Base-by-base conservation (phyloP, 2,329 filamentous ascomycete genomes). In the Colletotrichum sp. region DNA sequence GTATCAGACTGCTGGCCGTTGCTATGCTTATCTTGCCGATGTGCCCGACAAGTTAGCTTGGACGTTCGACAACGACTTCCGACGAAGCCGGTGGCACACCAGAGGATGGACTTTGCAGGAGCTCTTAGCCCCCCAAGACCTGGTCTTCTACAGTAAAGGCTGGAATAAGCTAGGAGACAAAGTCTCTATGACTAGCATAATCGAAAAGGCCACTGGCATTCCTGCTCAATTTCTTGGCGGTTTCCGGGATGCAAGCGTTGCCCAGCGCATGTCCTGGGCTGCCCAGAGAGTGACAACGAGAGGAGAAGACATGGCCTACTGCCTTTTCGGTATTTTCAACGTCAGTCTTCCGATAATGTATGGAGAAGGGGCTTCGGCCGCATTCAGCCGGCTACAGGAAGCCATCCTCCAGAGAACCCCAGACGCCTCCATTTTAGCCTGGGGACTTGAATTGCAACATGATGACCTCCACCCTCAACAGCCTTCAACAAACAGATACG, bases 401-500 rank as follows among this genome's bases (percentile, higher is more conserved):
- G 44, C 9, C 9, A 49, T 21, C 3, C 44, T 49, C 18, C 18
- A 44, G 3, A 49, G 18, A 49, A 49, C 44, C 3, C 44, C 44
- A 49, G 44, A 49, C 44, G 18, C n/a, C 1, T 49, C 44, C 3
- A 49, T 49, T 13, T 4, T 49, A 8, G 44, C 44, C 44, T 49
- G 44, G 44, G 44, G 44, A 8, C 44, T 49, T 12, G 3, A 49
- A 1, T 13, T 49, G n/a, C 10, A 49, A 21, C 9, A 49, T 21
- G 44, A 13, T 0, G 10, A 21, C 3, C 9, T 13, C n/a, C 3
- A 4, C 4, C 3, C 9, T n/a, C 18, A 49, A 7, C 18, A 12
- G 0, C n/a, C 18, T 1, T 21, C n/a, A 4, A 49, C 0, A 3
- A 49, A 10, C 2, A 6, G 44, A 49, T 49, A 49, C 3, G 44